phyloP scores from a whole-genome alignment of 768 basidiomycete species.

The Leucocoprinus leucothites region DNA sequence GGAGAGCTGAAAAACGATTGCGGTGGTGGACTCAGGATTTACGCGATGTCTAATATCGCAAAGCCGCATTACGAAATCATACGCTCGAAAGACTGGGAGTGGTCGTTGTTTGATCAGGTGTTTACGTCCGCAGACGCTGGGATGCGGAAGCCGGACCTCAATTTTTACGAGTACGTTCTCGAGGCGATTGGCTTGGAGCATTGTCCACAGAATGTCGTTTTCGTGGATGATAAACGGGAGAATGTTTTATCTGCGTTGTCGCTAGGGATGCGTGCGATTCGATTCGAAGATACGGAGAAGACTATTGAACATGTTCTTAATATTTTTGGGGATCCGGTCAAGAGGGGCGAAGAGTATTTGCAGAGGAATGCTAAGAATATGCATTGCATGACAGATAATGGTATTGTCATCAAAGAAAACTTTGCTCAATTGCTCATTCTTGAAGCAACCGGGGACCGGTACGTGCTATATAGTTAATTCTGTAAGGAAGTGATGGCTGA shows the following conservation, averaged over 20 bases:
- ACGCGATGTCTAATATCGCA: constrained; percentile 62
- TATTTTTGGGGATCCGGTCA: constrained; percentile 42
- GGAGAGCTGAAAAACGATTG: constrained; percentile 40
- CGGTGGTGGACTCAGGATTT: constrained; percentile 34
- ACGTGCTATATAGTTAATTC: constrained; percentile 9
- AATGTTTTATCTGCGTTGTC: constrained; percentile 58
- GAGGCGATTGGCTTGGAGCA: constrained; percentile 35
- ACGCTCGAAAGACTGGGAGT: constrained; percentile 42
- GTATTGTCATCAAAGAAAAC: constrained; percentile 43
- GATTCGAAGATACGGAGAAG: constrained; percentile 37
- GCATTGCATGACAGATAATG: constrained; percentile 43
- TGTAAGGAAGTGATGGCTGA: neutral
- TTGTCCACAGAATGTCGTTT: constrained; percentile 40
- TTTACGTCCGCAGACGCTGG: constrained; percentile 51
- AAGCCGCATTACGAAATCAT: constrained; percentile 46
- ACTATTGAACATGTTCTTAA: constrained; percentile 45
- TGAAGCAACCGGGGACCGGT: constrained; percentile 47
- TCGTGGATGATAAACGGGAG: constrained; percentile 59
- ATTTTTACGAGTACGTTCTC: constrained; percentile 50
- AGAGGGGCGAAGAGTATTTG: constrained; percentile 40
- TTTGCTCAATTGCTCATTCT: constrained; percentile 58
- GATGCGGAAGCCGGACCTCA: constrained; percentile 54
- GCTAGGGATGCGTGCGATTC: constrained; percentile 51
- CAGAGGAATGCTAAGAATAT: constrained; percentile 34
- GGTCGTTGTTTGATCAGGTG: constrained; percentile 45